Evolutionary conservation across 805 yeast species (phyloP), one percentile per base, ranked within the genome.

Genomic region (Candida broadrunensis): DNA sequence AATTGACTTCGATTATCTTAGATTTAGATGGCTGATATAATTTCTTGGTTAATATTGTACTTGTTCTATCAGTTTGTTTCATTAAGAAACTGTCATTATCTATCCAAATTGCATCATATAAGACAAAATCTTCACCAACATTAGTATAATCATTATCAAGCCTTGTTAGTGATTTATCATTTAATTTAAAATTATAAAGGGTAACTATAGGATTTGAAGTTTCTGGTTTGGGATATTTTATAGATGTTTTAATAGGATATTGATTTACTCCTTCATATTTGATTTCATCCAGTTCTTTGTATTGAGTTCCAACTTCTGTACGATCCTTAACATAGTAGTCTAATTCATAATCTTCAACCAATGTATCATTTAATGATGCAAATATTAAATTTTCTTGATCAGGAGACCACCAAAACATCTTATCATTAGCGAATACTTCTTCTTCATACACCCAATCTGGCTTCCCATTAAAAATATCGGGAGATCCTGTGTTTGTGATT

Each of bases 361-460:
- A 48, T 0, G 83, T 68, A 45, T 85, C 90, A 52, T 85, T 73
- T 33, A 77, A 68, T 44, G 67, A 72, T 35, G 83, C 68, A 50
- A 65, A 86, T 0, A 81, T 63, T 38, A 85, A 48, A 42, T 66
- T 65, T 1, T 76, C 59, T 49, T 80, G 85, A 49, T 81, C 78
- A 2, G 83, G 81, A 13, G 82, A 67, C 90, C 91, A 86, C 85
- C 88, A 85, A n/a, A 84, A 61, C 0, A 85, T 77, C 32, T 58
- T 64, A 47, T 82, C 87, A 14, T 63, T 52, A 0, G 72, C 75
- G 7, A 78, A 57, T 0, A 86, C 87, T 52, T 86, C 95, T 55
- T 86, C 95, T 58, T 86, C 95, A 56, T 85, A 85, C 1, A 85
- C 81, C 93, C 95, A 86, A 54, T 85, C 93, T 0, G 90, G 78